Evolutionary conservation across 2,329 filamentous ascomycete species (phyloP).

Genomic region (Berkeleyomyces basicola): DNA sequence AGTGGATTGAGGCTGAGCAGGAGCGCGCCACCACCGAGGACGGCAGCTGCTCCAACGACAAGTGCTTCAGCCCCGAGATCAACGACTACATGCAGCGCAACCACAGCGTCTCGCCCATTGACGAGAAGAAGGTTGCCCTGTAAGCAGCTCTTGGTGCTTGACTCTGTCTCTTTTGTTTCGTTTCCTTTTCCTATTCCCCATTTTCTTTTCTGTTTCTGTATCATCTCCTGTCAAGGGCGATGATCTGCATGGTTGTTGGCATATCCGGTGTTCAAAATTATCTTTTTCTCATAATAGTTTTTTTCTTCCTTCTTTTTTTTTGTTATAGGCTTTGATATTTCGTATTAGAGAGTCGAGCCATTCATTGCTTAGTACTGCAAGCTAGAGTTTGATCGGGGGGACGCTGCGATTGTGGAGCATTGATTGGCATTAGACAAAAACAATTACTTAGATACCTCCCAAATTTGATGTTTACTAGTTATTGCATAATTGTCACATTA

Average conservation of each 20-base stretch:
- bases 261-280: background rate
- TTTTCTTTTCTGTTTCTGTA: background rate
- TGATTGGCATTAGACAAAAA: background rate
- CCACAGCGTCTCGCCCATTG: background rate
- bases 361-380: background rate
- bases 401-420: background rate
- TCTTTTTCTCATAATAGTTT: background rate
- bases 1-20: slow-evolving; percentile 40
- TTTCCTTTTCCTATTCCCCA: background rate
- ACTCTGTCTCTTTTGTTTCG: background rate
- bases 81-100: slow-evolving; percentile 12
- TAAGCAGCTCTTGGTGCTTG: background rate
- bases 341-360: background rate
- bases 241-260: background rate
- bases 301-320: background rate
- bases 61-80: slow-evolving; percentile 8
- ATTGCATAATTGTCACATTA: too few species aligned
- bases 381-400: too few species aligned
- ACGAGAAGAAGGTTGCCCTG: slow-evolving; percentile 6
- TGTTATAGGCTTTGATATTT: background rate
- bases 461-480: too few species aligned
- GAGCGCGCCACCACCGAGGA: slow-evolving; percentile 31
- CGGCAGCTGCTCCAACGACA: slow-evolving; percentile 20
- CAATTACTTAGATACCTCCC: background rate
- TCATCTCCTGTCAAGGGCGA: background rate